Base-by-base conservation (phyloP, 2,329 filamentous ascomycete genomes). In the Cytospora leucostoma region DNA sequence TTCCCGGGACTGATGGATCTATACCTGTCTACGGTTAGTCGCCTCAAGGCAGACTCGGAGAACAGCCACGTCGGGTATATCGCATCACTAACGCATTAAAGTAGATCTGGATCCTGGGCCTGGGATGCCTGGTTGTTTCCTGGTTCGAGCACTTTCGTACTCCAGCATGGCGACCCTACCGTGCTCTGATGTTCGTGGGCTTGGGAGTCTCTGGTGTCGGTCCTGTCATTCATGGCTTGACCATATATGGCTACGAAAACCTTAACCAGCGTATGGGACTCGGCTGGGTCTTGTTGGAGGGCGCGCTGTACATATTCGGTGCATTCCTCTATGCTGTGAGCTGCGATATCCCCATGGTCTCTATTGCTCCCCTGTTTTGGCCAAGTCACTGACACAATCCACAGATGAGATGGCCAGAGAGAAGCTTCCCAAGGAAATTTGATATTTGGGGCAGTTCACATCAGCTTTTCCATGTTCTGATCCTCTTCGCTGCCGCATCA, bases 381-480 rank as follows among this genome's bases (percentile, higher is more conserved):
- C 12, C 59, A 55, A 12, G 32, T n/a, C 4, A 7, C 60, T 56
- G 19, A 56, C 13, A 32, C 27, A 27, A 13, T 34, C 49, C 10
- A 53, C 62, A 90, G 87, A 81, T 85, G 59, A 88, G 95, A 44
- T 88, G 94, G 76, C 95, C 95, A 0, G 95, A 99, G 78, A 83
- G 92, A 65, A 86, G 83, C 71, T 84, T 79, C 52, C 95, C 94
- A 0, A 91, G 92, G 1, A 80, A 75, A 8, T 97, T 94, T 72
- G 95, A 99, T 76, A 91, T 97, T 58, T 91, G 91, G 85, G 94
- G 95, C 44, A 93, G 88, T 73, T 97, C 92, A 21, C 95, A 99
- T 76, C 95, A 99, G 78, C 90, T 99, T 67, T 99, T 99, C 75
- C 95, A 99, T 78, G 80, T 96, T 47, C 83, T 95, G 67, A 93